Conservation (phyloP, 2,329 filamentous ascomycete species). For the Ophiostoma himal-ulmi region DNA sequence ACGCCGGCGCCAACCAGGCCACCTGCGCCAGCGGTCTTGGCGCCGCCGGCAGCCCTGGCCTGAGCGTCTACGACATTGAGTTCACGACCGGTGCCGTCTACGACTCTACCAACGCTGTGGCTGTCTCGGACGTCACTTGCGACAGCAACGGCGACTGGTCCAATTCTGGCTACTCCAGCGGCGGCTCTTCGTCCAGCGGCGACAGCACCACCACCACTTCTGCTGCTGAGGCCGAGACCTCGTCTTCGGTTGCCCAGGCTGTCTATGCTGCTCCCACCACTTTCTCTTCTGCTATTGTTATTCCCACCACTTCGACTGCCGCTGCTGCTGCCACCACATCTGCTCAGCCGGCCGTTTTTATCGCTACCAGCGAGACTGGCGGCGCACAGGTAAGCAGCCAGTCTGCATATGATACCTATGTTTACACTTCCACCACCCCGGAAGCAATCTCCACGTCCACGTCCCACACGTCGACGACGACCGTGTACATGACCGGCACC, state of each 20-base stretch:
- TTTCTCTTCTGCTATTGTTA: slow-evolving; percentile 1
- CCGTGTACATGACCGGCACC: neutral
- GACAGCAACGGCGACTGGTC: neutral
- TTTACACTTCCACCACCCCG: neutral
- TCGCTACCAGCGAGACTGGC: slow-evolving; percentile 19
- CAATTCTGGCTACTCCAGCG: slow-evolving; percentile 11
- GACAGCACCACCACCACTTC: neutral
- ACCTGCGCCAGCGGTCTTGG: slow-evolving; percentile 45
- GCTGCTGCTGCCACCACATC: neutral
- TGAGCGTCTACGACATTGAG: slow-evolving; percentile 45
- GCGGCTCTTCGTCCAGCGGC: slow-evolving; percentile 9
- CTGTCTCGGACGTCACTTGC: slow-evolving; percentile 3
- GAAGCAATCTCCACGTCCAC: neutral
- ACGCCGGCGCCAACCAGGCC: slow-evolving; percentile 44
- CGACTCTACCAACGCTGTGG: slow-evolving; percentile 31
- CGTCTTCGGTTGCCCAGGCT: neutral
- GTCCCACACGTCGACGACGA: slow-evolving; percentile 10
- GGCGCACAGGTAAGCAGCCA: slow-evolving; percentile 21
- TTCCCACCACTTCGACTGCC: neutral
- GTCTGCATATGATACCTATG: slow-evolving; percentile 15
- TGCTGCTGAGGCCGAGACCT: neutral
- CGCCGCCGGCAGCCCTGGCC: slow-evolving; percentile 31
- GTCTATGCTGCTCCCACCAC: slow-evolving; percentile 7
- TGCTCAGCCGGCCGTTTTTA: slow-evolving; percentile 22
- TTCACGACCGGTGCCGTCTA: slow-evolving; percentile 45